These are phyloP conservation scores for Sclerotinia spermophila DNA, from an alignment of 2,329 filamentous ascomycete genomes.

Conservation along the genomic window DNA sequence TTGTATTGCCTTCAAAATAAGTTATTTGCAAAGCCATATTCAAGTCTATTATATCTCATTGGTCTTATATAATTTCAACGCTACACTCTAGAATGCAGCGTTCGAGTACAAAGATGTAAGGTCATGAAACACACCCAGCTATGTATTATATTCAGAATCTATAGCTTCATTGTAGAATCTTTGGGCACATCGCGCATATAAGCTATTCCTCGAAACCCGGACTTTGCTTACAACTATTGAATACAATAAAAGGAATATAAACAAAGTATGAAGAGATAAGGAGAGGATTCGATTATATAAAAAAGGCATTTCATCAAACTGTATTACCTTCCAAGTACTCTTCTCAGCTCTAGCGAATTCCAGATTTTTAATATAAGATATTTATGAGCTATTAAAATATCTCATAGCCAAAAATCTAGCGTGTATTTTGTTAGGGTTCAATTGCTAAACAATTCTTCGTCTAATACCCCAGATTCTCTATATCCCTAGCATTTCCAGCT, in stretches of 20 bases:
- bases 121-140: background rate
- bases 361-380: background rate
- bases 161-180: background rate
- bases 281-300: too few species aligned
- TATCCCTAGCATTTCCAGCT: background rate
- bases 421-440: accelerated
- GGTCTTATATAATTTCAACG: background rate
- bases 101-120: background rate
- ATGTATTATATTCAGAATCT: too few species aligned
- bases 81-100: background rate
- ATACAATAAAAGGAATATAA: background rate
- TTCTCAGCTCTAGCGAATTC: background rate
- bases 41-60: background rate
- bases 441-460: background rate
- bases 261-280: background rate
- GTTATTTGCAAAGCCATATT: background rate
- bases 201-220: background rate
- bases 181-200: background rate
- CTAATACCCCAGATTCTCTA: background rate
- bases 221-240: background rate
- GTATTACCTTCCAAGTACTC: background rate
- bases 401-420: accelerated
- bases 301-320: background rate
- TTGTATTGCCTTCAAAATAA: background rate
- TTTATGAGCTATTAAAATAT: background rate